Base-by-base conservation (phyloP, 257 asterid species). In the Schizonepeta tenuifolia region DNA sequence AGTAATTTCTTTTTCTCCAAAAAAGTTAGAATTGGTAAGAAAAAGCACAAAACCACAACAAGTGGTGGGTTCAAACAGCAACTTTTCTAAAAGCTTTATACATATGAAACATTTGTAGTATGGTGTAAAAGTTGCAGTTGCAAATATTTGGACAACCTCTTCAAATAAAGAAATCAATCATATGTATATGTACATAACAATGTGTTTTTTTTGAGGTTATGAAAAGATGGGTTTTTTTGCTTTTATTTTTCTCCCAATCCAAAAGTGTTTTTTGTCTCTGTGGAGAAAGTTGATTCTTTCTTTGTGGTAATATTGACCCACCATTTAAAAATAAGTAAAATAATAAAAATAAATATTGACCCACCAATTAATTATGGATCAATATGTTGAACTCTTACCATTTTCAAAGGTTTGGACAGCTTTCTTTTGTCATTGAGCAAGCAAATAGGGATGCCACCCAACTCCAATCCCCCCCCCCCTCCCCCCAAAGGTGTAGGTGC, bases 251-350 rank as follows among this genome's bases (percentile, higher is more conserved):
- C 53, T 28, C 3, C 26, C 26, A 65, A 26, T 9, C 60, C 49
- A 50, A 69, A 75, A 75, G 75, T 28, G 70, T 44, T 69, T 69
- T 69, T 76, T 50, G 80, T 76, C 75, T 56, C 21, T 40, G 24
- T 31, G 28, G 28, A 36, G 11, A 60, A 47, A 35, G 71, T 17
- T 69, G 65, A 22, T 18, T 24, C 1, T 24, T 18, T 24, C 1
- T 24, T 24, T 59, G 65, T 59, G 75, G 41, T 47, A 6, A 51
- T 51, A 51, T 7, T 18, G 55, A 51, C 12, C 57, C 57, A 17
- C 26, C 5, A 7, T 9, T 18, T 17, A 8, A 36, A 7, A 17
- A 47, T 13, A 3, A 47, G 4, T 13, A 13, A 14, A 46, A 13
- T 13, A 14, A 46, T 11, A 46, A 2, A 46, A 14, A 46, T 13